These are phyloP conservation scores for Boletus subcaerulescens DNA, from an alignment of 768 basidiomycete species.

Conservation along the genomic window DNA sequence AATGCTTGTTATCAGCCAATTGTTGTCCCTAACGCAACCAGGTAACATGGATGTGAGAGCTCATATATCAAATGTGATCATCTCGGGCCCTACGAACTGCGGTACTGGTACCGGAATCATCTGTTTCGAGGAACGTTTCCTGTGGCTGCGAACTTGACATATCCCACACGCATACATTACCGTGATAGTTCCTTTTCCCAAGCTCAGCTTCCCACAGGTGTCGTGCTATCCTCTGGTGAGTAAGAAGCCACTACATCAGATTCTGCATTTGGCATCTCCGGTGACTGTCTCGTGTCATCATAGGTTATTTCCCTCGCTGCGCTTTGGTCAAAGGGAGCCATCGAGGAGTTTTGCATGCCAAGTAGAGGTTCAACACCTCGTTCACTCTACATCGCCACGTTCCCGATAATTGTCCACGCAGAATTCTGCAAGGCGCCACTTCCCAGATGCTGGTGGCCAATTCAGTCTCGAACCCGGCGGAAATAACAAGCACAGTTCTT, in stretches of 20 bases:
- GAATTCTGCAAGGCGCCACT: background rate
- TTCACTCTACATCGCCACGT: background rate
- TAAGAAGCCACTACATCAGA: conserved; percentile 4
- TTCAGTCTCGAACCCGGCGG: background rate
- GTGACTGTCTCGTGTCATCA: no score
- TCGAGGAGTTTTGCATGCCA: background rate
- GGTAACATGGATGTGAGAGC: background rate
- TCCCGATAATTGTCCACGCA: background rate
- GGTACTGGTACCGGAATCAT: background rate
- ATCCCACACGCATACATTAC: background rate
- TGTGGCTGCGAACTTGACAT: background rate
- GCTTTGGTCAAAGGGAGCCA: no score
- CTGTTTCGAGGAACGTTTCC: background rate
- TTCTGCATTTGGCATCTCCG: conserved; percentile 6
- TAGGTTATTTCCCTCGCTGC: no score
- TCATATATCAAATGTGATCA: background rate
- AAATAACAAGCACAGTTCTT: background rate
- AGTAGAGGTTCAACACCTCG: background rate
- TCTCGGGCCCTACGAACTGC: background rate
- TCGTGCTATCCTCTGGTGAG: background rate
- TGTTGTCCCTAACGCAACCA: background rate
- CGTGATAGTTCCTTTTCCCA: background rate
- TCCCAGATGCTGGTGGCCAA: background rate
- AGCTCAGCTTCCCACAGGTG: conserved; percentile 4
- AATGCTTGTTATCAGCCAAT: background rate